Evolutionary conservation across 495 filamentous ascomycete genomes (phyloP).

Genomic region (Platismatia glauca): DNA sequence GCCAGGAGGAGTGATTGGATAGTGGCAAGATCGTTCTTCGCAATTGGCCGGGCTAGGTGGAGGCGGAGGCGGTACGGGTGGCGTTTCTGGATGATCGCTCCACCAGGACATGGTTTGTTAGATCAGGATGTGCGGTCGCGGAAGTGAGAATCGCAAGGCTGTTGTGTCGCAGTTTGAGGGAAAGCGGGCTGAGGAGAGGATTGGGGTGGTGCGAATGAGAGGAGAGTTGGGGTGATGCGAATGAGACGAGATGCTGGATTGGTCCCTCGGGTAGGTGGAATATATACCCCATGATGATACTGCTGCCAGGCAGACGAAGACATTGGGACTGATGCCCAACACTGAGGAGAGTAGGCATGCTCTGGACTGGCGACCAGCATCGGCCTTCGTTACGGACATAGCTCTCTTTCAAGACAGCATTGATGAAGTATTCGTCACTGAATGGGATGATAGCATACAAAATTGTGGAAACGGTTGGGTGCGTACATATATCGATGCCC

Average conservation of each 20-base stretch:
- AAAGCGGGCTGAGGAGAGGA: background rate
- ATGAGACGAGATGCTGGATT: background rate
- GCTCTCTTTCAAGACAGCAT: background rate
- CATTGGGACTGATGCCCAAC: background rate
- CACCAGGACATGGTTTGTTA: background rate
- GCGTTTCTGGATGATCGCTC: conserved; percentile 8
- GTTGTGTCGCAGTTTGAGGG: background rate
- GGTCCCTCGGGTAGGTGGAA: background rate
- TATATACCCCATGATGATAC: background rate
- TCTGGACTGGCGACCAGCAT: background rate
- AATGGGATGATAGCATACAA: background rate
- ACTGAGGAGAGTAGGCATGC: background rate
- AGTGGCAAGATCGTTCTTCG: background rate
- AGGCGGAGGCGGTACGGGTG: conserved; percentile 15
- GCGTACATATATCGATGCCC: conserved; percentile 1
- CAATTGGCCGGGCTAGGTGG: conserved; percentile 17
- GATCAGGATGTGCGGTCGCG: background rate
- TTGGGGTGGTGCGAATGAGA: background rate
- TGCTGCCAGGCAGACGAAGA: background rate
- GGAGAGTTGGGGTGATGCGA: background rate
- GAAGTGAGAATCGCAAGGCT: background rate
- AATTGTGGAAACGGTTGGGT: conserved; percentile 7
- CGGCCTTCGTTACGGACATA: background rate
- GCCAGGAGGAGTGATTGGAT: background rate
- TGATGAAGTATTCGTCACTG: background rate